phyloP scores from a whole-genome alignment of 805 yeast species.

The Vanderwaltozyma verrucispora region DNA sequence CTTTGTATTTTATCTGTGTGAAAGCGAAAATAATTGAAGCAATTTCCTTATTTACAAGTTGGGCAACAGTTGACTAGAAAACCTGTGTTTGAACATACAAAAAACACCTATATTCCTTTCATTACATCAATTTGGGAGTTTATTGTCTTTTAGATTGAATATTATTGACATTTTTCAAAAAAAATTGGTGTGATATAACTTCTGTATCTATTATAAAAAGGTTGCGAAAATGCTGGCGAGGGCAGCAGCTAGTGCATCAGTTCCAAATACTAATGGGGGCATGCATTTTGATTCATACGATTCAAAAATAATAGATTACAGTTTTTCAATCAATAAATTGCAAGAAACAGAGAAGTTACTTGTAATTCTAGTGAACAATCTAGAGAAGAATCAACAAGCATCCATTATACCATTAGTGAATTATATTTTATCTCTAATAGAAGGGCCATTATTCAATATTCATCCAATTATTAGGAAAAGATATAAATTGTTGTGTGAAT shows the following conservation, averaged over 20 bases:
- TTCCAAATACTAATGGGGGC: conserved; percentile 24
- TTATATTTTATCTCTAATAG: conserved; percentile 28
- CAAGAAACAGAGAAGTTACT: conserved; percentile 30
- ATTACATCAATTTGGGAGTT: no score
- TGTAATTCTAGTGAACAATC: conserved; percentile 19
- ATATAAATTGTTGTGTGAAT: conserved; percentile 27
- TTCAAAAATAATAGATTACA: conserved; percentile 48
- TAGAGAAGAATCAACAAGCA: conserved; percentile 15
- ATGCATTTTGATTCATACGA: conserved; percentile 39
- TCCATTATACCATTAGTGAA: conserved; percentile 28
- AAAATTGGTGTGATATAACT: no score
- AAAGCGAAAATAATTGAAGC: no score
- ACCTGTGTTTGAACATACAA: no score
- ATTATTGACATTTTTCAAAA: no score
- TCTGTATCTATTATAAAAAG: background rate
- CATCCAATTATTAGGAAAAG: conserved; percentile 32
- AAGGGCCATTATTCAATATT: conserved; percentile 34
- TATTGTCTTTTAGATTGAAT: no score
- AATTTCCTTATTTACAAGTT: no score
- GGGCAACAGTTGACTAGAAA: no score
- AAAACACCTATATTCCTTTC: no score
- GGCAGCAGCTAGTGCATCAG: conserved; percentile 30
- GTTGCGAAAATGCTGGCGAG: conserved; percentile 18
- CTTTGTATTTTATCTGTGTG: no score
- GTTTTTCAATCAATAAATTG: conserved; percentile 41